Percentiles rank a stretch among this genome's conserved stretches.
Evolutionary conservation across 2,329 filamentous ascomycete species (phyloP).

Genomic region (Clarireedia paspali): DNA sequence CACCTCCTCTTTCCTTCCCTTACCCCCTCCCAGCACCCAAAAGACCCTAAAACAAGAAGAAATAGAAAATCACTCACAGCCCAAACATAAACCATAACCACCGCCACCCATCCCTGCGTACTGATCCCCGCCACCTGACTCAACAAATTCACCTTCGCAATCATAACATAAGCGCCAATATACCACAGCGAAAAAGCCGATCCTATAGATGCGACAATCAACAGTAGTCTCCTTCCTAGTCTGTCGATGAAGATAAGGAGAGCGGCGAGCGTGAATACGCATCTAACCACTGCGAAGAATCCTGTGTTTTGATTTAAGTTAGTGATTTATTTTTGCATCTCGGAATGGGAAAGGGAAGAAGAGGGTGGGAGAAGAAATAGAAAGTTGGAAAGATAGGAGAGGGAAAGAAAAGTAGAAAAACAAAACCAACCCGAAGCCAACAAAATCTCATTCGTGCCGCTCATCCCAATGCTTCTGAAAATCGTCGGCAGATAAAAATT

Average conservation of each 20-base stretch:
- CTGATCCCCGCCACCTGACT: neutral
- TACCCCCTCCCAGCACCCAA: neutral
- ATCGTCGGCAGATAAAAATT: constrained; percentile 21
- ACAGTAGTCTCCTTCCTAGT: constrained; percentile 46
- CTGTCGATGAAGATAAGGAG: constrained; percentile 52
- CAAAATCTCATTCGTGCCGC: constrained; percentile 18
- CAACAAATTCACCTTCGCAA: constrained; percentile 12
- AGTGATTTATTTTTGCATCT: no score
- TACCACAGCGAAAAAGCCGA: constrained; percentile 17
- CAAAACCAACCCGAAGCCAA: constrained; percentile 14
- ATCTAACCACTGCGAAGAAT: constrained; percentile 18
- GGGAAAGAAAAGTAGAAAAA: neutral
- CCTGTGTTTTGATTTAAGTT: constrained; percentile 2
- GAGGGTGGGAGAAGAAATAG: neutral
- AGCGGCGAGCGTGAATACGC: constrained; percentile 29
- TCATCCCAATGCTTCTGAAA: constrained; percentile 18
- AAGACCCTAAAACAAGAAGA: neutral
- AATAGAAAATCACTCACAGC: constrained; percentile 12
- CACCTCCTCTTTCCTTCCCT: no score
- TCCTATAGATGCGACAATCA: constrained; percentile 19
- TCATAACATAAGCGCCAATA: constrained; percentile 20
- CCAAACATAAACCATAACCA: constrained; percentile 21
- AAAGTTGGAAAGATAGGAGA: neutral
- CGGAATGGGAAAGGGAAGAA: neutral
- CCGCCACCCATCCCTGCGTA: constrained; percentile 17